Base-by-base conservation (phyloP, 2,329 filamentous ascomycete species). In the Cladosporium sp. region DNA sequence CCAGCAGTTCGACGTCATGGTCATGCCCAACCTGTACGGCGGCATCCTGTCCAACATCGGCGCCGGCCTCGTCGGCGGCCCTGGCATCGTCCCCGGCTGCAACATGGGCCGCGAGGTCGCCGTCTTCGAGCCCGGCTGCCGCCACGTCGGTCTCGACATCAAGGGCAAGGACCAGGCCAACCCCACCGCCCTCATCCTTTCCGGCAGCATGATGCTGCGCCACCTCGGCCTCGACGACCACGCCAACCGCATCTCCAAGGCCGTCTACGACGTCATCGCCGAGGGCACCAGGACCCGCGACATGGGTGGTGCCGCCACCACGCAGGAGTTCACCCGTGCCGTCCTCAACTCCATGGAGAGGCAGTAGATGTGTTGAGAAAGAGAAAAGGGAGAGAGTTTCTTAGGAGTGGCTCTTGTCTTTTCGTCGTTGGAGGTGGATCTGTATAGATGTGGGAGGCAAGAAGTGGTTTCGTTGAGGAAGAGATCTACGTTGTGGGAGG, bases 91-190 rank as follows among this genome's bases (percentile, higher is more conserved):
- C 39, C 93, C 93, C 54, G 93, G 93, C 66, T 96, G 91, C 84
- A 99, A 97, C 82, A 99, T 99, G 91, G 93, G 93, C 68, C 89
- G 93, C 61, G 91, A 99, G 61, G 89, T 97, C 51, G 93, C 93
- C 63, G 89, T 99, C 61, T 99, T 99, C 74, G 93, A 99, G 82
- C 93, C 93, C 55, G 93, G 93, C 60, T 99, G 93, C 85, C 87
- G 93, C 76, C 93, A 99, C 82, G 93, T 99, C 69, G 93, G 93
- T 75, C 86, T 99, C 43, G 93, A 99, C 73, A 99, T 99, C 78
- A 91, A 97, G 85, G 93, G 93, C 79, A 96, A 96, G 81, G 91
- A 96, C 75, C 90, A 97, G 79, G 93, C 93, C 60, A 99, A 99
- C 82, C 93, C 93, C 48, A 96, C 90, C 51, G 93, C 93, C 59